Evolutionary conservation across 2,329 filamentous ascomycete species (phyloP).

Genomic region (Lecanosticta acicola): DNA sequence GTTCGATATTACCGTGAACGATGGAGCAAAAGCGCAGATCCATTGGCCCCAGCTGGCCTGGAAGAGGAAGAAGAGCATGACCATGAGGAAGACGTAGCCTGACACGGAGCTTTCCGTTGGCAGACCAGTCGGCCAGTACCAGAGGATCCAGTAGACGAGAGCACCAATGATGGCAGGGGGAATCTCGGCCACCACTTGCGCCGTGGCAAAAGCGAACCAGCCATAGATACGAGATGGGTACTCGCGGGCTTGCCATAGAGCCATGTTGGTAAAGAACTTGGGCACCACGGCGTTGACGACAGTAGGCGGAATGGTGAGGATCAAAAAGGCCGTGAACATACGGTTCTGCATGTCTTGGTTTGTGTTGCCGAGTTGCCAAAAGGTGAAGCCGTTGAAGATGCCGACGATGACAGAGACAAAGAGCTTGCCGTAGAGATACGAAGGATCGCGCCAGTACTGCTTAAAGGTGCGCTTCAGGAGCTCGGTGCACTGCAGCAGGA

Average conservation of each 20-base stretch:
- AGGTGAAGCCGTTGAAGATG: slow-evolving; percentile 76
- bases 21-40: slow-evolving; percentile 76
- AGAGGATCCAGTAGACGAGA: slow-evolving; percentile 65
- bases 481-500: slow-evolving; percentile 56
- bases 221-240: slow-evolving; percentile 69
- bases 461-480: slow-evolving; percentile 65
- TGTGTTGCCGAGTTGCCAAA: slow-evolving; percentile 61
- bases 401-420: slow-evolving; percentile 66
- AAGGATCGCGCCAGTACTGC: slow-evolving; percentile 63
- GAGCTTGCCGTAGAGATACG: slow-evolving; percentile 71
- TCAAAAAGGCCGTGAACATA: slow-evolving; percentile 66
- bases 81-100: slow-evolving; percentile 75
- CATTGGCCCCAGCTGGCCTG: slow-evolving; percentile 72
- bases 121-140: slow-evolving; percentile 71
- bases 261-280: slow-evolving; percentile 71
- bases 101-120: slow-evolving; percentile 59
- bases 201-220: slow-evolving; percentile 70
- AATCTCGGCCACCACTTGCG: slow-evolving; percentile 67
- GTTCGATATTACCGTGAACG: slow-evolving; percentile 72
- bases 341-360: slow-evolving; percentile 68
- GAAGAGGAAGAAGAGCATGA: slow-evolving; percentile 71
- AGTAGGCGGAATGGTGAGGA: slow-evolving; percentile 56
- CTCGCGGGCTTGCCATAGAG: slow-evolving; percentile 68
- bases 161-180: slow-evolving; percentile 60
- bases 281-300: slow-evolving; percentile 68